These are phyloP conservation scores for Musa balbisiana DNA, from an alignment of 202 grass and related monocot genomes.

Conservation along the genomic window DNA sequence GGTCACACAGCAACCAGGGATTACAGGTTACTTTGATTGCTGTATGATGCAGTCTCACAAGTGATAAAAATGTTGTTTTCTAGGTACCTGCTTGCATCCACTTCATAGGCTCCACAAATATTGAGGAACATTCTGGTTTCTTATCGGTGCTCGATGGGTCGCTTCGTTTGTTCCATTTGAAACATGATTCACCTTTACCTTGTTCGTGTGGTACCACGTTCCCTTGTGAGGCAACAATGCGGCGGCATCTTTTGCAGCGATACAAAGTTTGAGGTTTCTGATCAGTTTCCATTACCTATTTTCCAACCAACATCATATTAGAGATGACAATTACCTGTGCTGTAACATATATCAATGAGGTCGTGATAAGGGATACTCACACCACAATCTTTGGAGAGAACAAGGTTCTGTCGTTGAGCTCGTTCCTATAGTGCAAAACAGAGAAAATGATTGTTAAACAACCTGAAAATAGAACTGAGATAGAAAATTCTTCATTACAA, in stretches of 20 bases:
- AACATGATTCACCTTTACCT: slow-evolving; percentile 44
- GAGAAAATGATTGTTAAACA: too few relatives aligned
- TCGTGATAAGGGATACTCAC: background rate
- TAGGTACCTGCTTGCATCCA: slow-evolving; percentile 69
- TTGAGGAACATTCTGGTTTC: slow-evolving; percentile 48
- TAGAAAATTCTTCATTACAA: too few relatives aligned
- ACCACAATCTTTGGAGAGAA: background rate
- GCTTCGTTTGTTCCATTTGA: slow-evolving; percentile 35
- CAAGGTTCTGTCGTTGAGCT: too few relatives aligned
- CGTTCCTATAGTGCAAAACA: too few relatives aligned
- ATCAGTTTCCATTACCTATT: slow-evolving; percentile 24
- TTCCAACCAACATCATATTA: background rate
- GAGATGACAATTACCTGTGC: background rate
- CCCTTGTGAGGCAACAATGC: slow-evolving; percentile 66
- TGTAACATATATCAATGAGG: background rate
- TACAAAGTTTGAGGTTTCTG: slow-evolving; percentile 50
- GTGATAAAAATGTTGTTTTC: background rate
- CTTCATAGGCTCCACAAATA: slow-evolving; percentile 88
- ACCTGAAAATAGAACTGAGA: too few relatives aligned
- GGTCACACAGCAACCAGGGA: slow-evolving; percentile 7
- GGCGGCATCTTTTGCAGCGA: slow-evolving; percentile 63
- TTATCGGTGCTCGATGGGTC: slow-evolving; percentile 12
- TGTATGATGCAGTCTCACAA: background rate
- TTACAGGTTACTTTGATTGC: background rate
- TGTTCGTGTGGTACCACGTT: slow-evolving; percentile 56